Conservation (phyloP, 352 stramenopile species). For the Globisporangium splendens region DNA sequence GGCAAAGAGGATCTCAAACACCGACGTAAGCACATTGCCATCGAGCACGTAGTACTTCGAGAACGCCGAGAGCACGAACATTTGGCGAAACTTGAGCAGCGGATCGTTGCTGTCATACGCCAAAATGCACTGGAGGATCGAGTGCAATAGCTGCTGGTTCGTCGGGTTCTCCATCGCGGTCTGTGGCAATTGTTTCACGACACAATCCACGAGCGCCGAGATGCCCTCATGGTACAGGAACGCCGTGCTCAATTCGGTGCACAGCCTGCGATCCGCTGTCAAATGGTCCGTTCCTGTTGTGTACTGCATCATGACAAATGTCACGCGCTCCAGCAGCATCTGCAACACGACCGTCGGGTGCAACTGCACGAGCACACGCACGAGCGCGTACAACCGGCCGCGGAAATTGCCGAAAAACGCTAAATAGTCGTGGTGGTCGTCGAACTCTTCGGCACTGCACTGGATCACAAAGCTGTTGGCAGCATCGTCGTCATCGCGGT, state of each 20-base stretch:
- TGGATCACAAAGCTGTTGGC: constrained; percentile 29
- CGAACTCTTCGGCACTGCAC: constrained; percentile 62
- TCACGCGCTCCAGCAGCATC: constrained; percentile 54
- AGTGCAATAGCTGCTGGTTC: constrained; percentile 41
- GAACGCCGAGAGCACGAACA: constrained; percentile 65
- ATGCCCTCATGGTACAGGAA: constrained; percentile 81
- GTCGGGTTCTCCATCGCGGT: constrained; percentile 32
- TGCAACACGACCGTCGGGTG: constrained; percentile 43
- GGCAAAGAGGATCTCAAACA: constrained; percentile 76
- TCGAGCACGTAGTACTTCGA: constrained; percentile 75
- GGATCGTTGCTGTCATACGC: constrained; percentile 52
- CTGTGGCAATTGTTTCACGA: constrained; percentile 67
- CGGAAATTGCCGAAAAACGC: constrained; percentile 80
- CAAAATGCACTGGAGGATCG: constrained; percentile 52
- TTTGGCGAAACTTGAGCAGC: constrained; percentile 71
- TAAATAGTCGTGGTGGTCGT: constrained; percentile 69
- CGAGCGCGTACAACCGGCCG: constrained; percentile 66
- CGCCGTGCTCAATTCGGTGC: constrained; percentile 54
- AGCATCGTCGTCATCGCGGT: constrained; percentile 40
- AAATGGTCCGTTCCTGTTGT: constrained; percentile 45
- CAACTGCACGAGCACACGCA: constrained; percentile 65
- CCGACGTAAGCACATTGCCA: constrained; percentile 45
- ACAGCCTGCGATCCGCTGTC: constrained; percentile 36
- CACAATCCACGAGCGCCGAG: constrained; percentile 61
- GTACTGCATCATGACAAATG: constrained; percentile 54